Base-by-base conservation (phyloP, 1,284 basidiomycete species). In the Boletellus dicymbophilus region DNA sequence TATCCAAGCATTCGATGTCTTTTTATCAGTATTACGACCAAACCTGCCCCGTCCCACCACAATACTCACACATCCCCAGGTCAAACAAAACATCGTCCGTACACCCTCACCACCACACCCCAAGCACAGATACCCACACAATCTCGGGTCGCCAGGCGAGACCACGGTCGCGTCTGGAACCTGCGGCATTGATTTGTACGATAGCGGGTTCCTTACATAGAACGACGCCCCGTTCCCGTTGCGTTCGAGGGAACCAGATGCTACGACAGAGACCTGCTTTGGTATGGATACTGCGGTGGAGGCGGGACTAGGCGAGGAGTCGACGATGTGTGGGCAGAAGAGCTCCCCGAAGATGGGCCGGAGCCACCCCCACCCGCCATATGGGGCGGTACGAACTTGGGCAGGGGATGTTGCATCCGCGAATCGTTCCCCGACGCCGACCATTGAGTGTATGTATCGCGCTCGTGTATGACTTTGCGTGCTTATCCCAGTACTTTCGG, bases 51-150 rank as follows among this genome's bases (percentile, higher is more conserved):
- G 83, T 61, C 5, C 88, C 88, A 23, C 72, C 68, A 71, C 88
- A 90, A 8, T 67, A 60, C 1, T 63, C 60, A 56, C 74, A 84
- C 52, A 58, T 67, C 55, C 72, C 70, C 69, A 68, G 63, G 59
- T 84, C 84, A 46, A 89, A 75, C 2, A 86, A 38, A 88, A 66
- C 45, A 82, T 72, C 27, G 72, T 74, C 30, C 79, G 65, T 31
- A n/a, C n/a, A 1, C 88, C 88, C 20, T 67, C 64, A 3, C 88
- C 88, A 23, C 72, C 70, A 60, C 88, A 91, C 30, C 75, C 71
- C 79, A 77, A 81, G 63, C 88, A 91, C 51, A 78, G 49, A 37
- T 68, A 58, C 0, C 89, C 88, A 1, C 88, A 88, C 10, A 90
- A 70, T 38, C 87, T 68, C n/a, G 84, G 73, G 62, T 91, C 88